Evolutionary conservation across 371 early-diverging fungal genomes (phyloP), one percentile per base, ranked within the genome.

Genomic region (Hamiltosporidium magnivora): DNA sequence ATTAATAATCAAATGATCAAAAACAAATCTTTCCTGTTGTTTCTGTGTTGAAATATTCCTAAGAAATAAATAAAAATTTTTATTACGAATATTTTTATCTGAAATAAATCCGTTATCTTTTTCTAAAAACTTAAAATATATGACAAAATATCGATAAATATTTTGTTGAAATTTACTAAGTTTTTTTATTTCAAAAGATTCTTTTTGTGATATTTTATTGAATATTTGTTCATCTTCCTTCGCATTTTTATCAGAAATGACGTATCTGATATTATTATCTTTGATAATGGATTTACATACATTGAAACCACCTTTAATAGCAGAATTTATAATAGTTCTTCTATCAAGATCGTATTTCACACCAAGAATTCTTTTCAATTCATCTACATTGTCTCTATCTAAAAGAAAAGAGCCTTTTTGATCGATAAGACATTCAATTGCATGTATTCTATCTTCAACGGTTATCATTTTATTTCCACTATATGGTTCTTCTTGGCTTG

Each of bases 291-390:
- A 42, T 46, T 58, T 67, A 44, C 37, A 59, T 53, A 74, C 66
- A 11, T 74, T 65, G 36, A 74, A 66, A 14, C 75, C 75, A 6
- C 44, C 64, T 37, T 49, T 58, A 39, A 53, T 43, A 2, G 77
- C 77, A 37, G 74, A 40, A 4, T 52, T 71, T 36, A 77, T 67
- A 37, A 77, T 44, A 12, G 71, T 77, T 64, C 68, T 64, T 63
- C 74, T 64, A 58, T 71, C 71, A 14, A 76, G 61, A 25, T 14
- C 38, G 52, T 67, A 72, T 14, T 53, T 68, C 25, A 11, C 55
- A 8, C 71, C 71, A 36, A 66, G 44, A 1, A 64, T 43, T 52
- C 44, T 14, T 56, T 58, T n/a, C 6, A 77, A 58, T 56, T 77
- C 64, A 36, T 59, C 43, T 3, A 56, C n/a, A 12, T 56, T 67